Evolutionary conservation across 768 basidiomycete genomes (phyloP).

Genomic region (Boletus speciosus): DNA sequence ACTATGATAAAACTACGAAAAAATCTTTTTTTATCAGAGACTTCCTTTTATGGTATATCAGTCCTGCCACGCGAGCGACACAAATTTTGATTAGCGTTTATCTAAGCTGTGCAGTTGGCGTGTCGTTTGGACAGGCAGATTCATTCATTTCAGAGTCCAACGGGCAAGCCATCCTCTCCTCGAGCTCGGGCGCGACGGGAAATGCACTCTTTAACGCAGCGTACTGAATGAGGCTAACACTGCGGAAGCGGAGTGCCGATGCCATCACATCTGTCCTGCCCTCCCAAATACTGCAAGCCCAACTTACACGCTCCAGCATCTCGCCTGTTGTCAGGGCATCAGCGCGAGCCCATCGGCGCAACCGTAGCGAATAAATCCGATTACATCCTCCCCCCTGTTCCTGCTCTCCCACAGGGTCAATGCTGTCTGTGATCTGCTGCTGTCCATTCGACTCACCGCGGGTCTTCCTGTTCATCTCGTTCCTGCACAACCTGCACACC

Average conservation of each 20-base stretch:
- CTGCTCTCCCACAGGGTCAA: conserved; percentile 31
- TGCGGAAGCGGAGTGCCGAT: conserved; percentile 27
- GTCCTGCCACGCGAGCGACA: conserved; percentile 11
- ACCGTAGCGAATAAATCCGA: conserved; percentile 55
- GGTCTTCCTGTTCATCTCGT: conserved; percentile 34
- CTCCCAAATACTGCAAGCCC: conserved; percentile 29
- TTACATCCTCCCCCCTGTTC: conserved; percentile 43
- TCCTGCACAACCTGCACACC: conserved; percentile 46
- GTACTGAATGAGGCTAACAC: conserved; percentile 15
- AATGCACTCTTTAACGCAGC: neutral
- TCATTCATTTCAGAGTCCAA: neutral
- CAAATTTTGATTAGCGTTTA: conserved; percentile 14
- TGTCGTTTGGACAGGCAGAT: neutral
- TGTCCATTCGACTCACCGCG: conserved; percentile 41
- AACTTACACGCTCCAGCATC: conserved; percentile 13
- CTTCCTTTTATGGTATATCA: conserved; percentile 19
- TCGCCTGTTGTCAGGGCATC: conserved; percentile 39
- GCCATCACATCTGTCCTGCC: conserved; percentile 1
- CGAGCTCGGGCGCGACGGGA: neutral
- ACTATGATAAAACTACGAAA: neutral
- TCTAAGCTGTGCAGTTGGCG: conserved; percentile 14
- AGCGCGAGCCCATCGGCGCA: conserved; percentile 53
- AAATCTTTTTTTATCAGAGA: conserved; percentile 18
- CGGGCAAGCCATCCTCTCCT: neutral
- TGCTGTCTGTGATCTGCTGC: conserved; percentile 1